A percentile compares a stretch with the other conserved stretches of the same genome.
phyloP scores from a whole-genome alignment of 768 basidiomycete species.

The Amylocystis lapponica region DNA sequence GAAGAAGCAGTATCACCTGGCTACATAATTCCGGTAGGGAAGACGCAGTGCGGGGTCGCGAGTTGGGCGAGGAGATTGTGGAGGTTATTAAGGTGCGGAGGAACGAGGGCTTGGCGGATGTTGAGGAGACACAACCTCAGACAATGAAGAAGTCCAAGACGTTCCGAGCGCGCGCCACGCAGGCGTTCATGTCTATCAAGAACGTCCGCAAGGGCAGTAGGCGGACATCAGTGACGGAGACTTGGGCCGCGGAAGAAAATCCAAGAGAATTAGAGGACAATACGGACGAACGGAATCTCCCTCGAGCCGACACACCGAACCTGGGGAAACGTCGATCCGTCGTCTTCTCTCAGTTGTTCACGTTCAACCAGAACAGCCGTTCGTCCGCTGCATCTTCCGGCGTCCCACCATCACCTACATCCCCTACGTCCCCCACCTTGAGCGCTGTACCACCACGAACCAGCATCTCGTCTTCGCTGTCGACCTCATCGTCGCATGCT shows the following conservation, averaged over 20 bases:
- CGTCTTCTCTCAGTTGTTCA: conserved; percentile 24
- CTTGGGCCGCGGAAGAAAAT: conserved; percentile 5
- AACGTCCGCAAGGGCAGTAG: conserved; percentile 23
- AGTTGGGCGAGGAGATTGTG: conserved; percentile 25
- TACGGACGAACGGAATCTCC: conserved; percentile 5
- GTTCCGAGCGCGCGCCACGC: conserved; percentile 27
- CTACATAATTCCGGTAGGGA: conserved; percentile 5
- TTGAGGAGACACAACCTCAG: conserved; percentile 12
- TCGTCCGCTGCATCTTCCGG: conserved; percentile 8
- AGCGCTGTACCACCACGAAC: not conserved
- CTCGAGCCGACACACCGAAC: conserved; percentile 16
- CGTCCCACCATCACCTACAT: conserved; percentile 7
- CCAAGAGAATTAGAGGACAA: not conserved
- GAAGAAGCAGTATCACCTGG: conserved; percentile 13
- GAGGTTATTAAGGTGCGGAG: conserved; percentile 31
- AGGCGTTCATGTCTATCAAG: conserved; percentile 31
- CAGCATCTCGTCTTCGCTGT: not conserved
- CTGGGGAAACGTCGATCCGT: conserved; percentile 20
- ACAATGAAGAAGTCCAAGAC: conserved; percentile 27
- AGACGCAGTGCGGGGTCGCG: conserved; percentile 2
- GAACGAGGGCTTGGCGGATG: conserved; percentile 23
- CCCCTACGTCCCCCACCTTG: not conserved
- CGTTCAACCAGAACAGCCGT: conserved; percentile 11
- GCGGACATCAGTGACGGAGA: conserved; percentile 3
- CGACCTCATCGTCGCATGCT: conserved; percentile 3